Evolutionary conservation across 2,329 filamentous ascomycete species (phyloP).

Genomic region (Erysiphe pulchra): DNA sequence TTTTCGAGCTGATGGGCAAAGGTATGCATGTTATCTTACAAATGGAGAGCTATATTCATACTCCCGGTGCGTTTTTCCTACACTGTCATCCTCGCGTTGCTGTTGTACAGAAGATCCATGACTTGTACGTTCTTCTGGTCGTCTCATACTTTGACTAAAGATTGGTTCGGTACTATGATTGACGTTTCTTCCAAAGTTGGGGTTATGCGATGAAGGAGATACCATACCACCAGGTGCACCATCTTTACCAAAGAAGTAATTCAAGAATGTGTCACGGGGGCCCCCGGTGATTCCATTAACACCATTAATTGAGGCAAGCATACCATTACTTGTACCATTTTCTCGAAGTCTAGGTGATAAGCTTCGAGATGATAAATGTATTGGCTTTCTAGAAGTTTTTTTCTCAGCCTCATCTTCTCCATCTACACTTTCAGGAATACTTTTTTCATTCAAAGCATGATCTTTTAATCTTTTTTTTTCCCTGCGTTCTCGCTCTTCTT

Average conservation of each 20-base stretch:
- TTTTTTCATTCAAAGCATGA: slow-evolving; percentile 51
- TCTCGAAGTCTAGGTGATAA: slow-evolving; percentile 60
- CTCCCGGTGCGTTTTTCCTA: slow-evolving; percentile 12
- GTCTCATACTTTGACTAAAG: slow-evolving; percentile 60
- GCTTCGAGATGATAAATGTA: slow-evolving; percentile 35
- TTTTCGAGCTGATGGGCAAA: slow-evolving; percentile 27
- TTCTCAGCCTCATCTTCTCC: slow-evolving; percentile 25
- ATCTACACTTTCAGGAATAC: slow-evolving; percentile 38
- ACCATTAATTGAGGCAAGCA: slow-evolving; percentile 42
- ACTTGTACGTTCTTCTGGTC: slow-evolving; percentile 26
- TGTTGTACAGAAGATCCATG: slow-evolving; percentile 23
- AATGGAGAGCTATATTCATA: slow-evolving; percentile 19
- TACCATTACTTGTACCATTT: slow-evolving; percentile 27
- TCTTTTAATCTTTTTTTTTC: slow-evolving; percentile 69
- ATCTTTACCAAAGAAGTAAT: slow-evolving; percentile 98
- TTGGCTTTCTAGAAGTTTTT: slow-evolving; percentile 29
- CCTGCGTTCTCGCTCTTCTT: slow-evolving; percentile 66
- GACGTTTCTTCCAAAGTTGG: slow-evolving; percentile 34
- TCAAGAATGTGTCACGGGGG: slow-evolving; percentile 75
- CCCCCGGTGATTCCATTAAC: slow-evolving; percentile 32
- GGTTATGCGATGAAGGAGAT: slow-evolving; percentile 12
- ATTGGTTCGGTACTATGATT: slow-evolving; percentile 58
- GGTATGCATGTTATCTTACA: slow-evolving; percentile 15
- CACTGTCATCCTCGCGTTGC: slow-evolving; percentile 18
- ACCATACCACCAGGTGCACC: slow-evolving; percentile 25